A percentile compares a stretch with the other conserved stretches of the same genome.
Conservation (phyloP, 2,329 filamentous ascomycete species). For the Fusarium algeriense region DNA sequence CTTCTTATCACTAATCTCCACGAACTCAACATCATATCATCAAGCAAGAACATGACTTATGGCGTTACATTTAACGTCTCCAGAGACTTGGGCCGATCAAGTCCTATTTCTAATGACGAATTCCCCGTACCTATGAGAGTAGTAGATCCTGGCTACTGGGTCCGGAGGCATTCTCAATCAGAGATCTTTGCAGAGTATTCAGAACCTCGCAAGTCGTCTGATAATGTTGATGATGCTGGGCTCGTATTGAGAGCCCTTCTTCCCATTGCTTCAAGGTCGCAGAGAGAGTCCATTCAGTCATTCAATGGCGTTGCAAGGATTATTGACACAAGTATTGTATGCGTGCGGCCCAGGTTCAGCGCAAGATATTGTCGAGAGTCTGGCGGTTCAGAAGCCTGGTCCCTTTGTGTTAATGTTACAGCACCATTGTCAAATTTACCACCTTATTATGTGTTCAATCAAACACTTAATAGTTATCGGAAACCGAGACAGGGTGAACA, state of each 20-base stretch:
- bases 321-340: neutral
- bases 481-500: too few relatives aligned
- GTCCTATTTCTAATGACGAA: too few relatives aligned
- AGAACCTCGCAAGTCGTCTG: neutral
- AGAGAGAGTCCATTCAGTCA: neutral
- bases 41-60: neutral
- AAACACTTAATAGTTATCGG: rapidly evolving
- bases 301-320: neutral
- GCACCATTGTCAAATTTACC: neutral
- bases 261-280: neutral
- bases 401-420: neutral
- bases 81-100: too few relatives aligned
- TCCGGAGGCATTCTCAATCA: neutral
- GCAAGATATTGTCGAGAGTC: neutral
- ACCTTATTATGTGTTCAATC: neutral
- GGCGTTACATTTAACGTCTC: neutral
- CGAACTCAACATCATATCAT: neutral
- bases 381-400: too few relatives aligned
- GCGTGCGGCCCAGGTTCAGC: neutral
- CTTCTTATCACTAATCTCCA: neutral
- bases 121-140: neutral
- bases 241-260: neutral
- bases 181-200: neutral
- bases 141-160: neutral
- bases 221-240: neutral